Conservation (phyloP, 1,139 yeast genomes). For the Saccharomyces hybrid region DNA sequence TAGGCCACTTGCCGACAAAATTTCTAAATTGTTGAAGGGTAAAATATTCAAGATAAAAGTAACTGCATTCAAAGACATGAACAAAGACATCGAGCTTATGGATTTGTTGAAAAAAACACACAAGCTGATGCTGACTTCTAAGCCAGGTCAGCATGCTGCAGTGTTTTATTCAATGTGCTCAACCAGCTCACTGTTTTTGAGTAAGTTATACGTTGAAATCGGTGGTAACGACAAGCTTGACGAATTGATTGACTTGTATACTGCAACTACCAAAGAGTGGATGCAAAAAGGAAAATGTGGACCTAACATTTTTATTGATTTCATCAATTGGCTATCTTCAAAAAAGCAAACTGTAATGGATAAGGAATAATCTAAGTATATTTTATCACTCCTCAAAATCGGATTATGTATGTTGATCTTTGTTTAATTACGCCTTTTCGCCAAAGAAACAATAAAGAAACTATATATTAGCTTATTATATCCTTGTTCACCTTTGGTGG, state of each 20-base stretch:
- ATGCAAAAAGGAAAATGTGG: constrained; percentile 45
- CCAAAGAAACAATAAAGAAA: constrained; percentile 1
- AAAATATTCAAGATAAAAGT: constrained; percentile 50
- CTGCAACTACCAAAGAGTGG: constrained; percentile 54
- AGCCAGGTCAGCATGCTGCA: constrained; percentile 25
- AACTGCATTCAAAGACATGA: constrained; percentile 14
- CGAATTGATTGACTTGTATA: constrained; percentile 49
- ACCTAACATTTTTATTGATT: constrained; percentile 63
- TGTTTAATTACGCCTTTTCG: neutral
- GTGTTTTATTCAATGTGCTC: constrained; percentile 25
- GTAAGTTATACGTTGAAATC: constrained; percentile 44
- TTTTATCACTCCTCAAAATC: neutral
- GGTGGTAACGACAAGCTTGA: constrained; percentile 25
- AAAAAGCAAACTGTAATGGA: constrained; percentile 20
- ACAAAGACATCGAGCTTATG: constrained; percentile 11
- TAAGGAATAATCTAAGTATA: neutral
- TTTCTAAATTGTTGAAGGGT: constrained; percentile 60
- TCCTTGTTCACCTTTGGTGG: constrained; percentile 14
- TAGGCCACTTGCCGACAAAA: constrained; percentile 60
- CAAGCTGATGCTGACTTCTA: constrained; percentile 28
- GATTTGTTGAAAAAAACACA: constrained; percentile 21
- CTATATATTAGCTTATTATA: constrained; percentile 14
- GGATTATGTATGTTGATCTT: neutral
- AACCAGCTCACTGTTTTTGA: constrained; percentile 43
- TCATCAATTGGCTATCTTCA: constrained; percentile 69